Base-by-base conservation (phyloP, 1,284 basidiomycete species). In the Heliocybe sulcata region DNA sequence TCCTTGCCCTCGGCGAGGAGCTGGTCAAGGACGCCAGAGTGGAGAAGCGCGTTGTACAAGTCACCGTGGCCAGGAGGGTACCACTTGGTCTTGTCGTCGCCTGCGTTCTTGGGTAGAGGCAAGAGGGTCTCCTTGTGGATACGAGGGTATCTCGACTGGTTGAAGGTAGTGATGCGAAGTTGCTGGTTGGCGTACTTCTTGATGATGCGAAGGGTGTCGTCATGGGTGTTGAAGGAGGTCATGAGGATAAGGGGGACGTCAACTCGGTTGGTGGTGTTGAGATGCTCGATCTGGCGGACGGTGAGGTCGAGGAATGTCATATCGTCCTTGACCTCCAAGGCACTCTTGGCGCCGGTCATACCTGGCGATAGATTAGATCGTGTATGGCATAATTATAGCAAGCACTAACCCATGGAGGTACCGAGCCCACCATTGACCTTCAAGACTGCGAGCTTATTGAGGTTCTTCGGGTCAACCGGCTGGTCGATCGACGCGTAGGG, bases 181-280 rank as follows among this genome's bases (percentile, higher is more conserved):
- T 96, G 94, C 77, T 97, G 94, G 80, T 98, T 98, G 54, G 89
- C 93, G 74, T 99, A 99, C 77, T 99, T 99, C 74, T 98, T 97
- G 77, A 99, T 99, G 77, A 98, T 97, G 58, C 95, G 90, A 56
- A 93, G 82, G 51, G 94, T 97, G 71, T 97, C 94, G 54, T 96
- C 94, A 71, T 96, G 95, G 45, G 97, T 98, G 81, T 99, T 98
- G 87, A 99, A 98, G 60, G 94, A 98, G 68, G 97, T 98, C 96
- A 99, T 99, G 69, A 99, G 86, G 75, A 98, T 96, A 70, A 99
- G 92, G 14, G 96, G 95, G 49, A 98, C 95, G 74, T 97, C 85
- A 63, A 86, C 85, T 49, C 77, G 77, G 66, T 74, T 73, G 54
- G 81, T 81, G 52, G 85, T 89, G 72, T 89, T 89, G 66, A 89